These are phyloP conservation scores for Pseudogymnoascus sp. DNA, from an alignment of 2,329 filamentous ascomycete species.

Conservation along the genomic window DNA sequence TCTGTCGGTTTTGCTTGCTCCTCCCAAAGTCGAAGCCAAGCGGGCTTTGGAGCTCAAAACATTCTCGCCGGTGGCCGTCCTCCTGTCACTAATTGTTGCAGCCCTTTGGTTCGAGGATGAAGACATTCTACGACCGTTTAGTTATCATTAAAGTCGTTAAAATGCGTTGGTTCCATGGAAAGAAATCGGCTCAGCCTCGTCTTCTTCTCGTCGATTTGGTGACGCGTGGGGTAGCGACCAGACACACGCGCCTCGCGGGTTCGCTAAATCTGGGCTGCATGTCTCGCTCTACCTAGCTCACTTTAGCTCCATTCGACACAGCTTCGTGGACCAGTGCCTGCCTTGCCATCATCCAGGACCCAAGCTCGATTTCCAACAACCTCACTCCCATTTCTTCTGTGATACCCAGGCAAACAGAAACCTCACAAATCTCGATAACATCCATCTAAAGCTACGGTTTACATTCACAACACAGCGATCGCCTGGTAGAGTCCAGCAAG, in stretches of 20 bases:
- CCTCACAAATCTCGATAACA: background rate
- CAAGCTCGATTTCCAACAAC: slow-evolving; percentile 5
- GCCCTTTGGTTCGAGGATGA: slow-evolving; percentile 26
- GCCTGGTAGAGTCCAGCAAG: slow-evolving; percentile 8
- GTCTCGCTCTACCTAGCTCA: slow-evolving; percentile 6
- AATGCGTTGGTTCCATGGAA: background rate
- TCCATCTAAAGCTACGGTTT: background rate
- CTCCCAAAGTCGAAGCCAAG: slow-evolving; percentile 20
- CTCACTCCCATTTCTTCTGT: background rate
- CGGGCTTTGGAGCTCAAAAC: slow-evolving; percentile 23
- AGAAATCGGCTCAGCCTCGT: slow-evolving; percentile 1
- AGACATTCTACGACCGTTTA: slow-evolving; percentile 23
- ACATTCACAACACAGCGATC: background rate
- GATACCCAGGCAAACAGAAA: background rate
- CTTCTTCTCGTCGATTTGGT: background rate
- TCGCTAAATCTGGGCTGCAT: slow-evolving; percentile 7
- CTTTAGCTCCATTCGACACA: slow-evolving; percentile 9
- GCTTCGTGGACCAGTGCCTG: slow-evolving; percentile 11
- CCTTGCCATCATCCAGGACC: slow-evolving; percentile 9
- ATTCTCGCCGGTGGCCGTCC: slow-evolving; percentile 23
- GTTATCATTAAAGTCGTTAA: background rate
- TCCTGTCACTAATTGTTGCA: slow-evolving; percentile 25
- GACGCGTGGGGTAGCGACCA: slow-evolving; percentile 8
- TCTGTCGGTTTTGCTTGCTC: slow-evolving; percentile 21
- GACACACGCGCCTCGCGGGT: slow-evolving; percentile 9